Evolutionary conservation across 148 eudicot genomes (phyloP).

Genomic region (Diospyros kaki): DNA sequence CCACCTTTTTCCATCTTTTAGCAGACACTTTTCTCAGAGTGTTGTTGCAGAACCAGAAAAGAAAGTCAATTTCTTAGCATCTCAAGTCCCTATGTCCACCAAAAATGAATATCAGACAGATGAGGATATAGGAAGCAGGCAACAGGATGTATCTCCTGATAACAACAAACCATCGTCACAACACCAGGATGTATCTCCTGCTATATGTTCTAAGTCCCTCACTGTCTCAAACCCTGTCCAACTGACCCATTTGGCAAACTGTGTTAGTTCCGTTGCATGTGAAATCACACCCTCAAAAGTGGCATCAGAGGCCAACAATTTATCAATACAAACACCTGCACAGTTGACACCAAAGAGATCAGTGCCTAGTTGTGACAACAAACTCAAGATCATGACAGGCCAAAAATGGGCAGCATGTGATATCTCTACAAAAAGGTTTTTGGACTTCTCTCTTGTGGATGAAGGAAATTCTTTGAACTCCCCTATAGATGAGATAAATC

Average conservation of each 20-base stretch:
- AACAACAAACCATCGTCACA: no score
- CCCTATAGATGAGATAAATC: conserved; percentile 1
- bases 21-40: conserved; percentile 23
- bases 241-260: not conserved
- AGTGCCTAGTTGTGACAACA: conserved; percentile 33
- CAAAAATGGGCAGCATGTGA: conserved; percentile 16
- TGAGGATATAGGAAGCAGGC: conserved; percentile 5
- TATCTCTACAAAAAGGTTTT: conserved; percentile 33
- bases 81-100: conserved; percentile 7
- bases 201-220: conserved; percentile 6
- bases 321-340: conserved; percentile 37
- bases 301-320: conserved; percentile 2
- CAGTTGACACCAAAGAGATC: conserved; percentile 37
- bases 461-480: conserved; percentile 12
- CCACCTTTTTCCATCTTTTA: conserved; percentile 28
- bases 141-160: not conserved
- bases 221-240: conserved; percentile 6
- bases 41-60: conserved; percentile 16
- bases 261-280: conserved; percentile 3
- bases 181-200: no score
- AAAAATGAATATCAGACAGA: conserved; percentile 7
- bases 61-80: conserved; percentile 5
- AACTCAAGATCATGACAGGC: conserved; percentile 19
- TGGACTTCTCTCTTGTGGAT: conserved; percentile 29
- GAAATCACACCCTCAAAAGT: conserved; percentile 38